phyloP scores from a whole-genome alignment of 2,329 filamentous ascomycete genomes.

The Pseudogymnoascus verrucosus region DNA sequence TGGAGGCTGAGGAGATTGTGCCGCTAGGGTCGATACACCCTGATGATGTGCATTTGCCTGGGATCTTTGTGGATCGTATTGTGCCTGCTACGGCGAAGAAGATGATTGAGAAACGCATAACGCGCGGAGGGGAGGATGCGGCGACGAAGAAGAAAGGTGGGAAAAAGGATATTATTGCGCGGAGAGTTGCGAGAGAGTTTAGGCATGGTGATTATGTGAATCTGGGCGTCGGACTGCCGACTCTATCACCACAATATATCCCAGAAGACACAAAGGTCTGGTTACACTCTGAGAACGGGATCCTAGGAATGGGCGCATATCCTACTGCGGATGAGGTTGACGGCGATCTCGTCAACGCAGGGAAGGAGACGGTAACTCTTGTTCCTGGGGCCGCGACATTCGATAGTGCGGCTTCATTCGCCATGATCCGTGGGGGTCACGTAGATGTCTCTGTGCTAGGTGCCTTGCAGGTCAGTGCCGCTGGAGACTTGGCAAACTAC shows the following conservation, averaged over 20 bases:
- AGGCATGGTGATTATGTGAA: conserved; percentile 73
- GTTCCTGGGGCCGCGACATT: conserved; percentile 70
- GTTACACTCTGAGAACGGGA: conserved; percentile 81
- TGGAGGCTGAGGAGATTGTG: conserved; percentile 81
- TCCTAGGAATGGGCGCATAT: conserved; percentile 76
- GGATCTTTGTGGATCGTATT: conserved; percentile 76
- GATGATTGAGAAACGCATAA: conserved; percentile 61
- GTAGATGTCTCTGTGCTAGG: conserved; percentile 79
- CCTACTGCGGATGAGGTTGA: conserved; percentile 66
- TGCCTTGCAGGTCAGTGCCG: conserved; percentile 70
- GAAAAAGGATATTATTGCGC: conserved; percentile 64
- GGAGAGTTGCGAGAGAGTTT: conserved; percentile 70
- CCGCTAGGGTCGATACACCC: conserved; percentile 64
- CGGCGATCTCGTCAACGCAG: conserved; percentile 73
- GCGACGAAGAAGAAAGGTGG: conserved; percentile 33
- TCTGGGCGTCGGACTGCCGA: conserved; percentile 77
- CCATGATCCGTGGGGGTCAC: conserved; percentile 79
- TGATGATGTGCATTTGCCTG: conserved; percentile 68
- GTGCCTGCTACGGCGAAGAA: conserved; percentile 66
- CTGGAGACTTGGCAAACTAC: conserved; percentile 78
- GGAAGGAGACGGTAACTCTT: conserved; percentile 80
- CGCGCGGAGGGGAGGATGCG: conserved; percentile 38
- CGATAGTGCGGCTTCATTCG: conserved; percentile 73
- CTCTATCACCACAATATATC: conserved; percentile 71
- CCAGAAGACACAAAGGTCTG: conserved; percentile 63